A percentile compares a stretch with the other conserved stretches of the same genome.
These are phyloP conservation scores for Schizopora paradoxa DNA, from an alignment of 1,284 basidiomycete species.

Conservation along the genomic window DNA sequence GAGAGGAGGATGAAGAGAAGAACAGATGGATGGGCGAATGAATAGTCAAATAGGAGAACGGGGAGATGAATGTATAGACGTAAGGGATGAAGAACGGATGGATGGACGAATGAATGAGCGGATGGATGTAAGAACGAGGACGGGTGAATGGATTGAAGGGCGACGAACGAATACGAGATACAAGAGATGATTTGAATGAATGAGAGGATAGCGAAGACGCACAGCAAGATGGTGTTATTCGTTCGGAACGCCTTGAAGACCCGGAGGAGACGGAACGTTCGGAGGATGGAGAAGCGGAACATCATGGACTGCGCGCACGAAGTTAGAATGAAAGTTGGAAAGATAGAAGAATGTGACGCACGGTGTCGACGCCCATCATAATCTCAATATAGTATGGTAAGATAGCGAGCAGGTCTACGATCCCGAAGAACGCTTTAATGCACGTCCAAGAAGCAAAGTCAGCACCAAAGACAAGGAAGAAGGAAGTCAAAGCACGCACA, in stretches of 20 bases:
- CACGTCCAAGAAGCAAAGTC: conserved; percentile 3
- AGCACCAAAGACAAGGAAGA: conserved; percentile 1
- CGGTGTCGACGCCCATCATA: conserved; percentile 78
- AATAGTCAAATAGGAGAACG: too few relatives aligned
- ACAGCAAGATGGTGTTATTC: conserved; percentile 76
- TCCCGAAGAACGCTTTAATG: conserved; percentile 70
- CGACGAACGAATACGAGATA: background rate
- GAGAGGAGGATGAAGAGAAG: too few relatives aligned
- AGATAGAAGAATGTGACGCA: conserved; percentile 34
- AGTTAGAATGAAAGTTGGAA: background rate
- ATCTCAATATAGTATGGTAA: conserved; percentile 85
- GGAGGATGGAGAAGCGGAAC: conserved; percentile 83
- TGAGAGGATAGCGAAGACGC: conserved; percentile 27
- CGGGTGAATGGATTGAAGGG: too few relatives aligned
- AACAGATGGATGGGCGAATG: too few relatives aligned
- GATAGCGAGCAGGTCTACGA: conserved; percentile 81
- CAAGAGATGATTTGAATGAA: background rate
- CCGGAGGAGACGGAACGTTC: conserved; percentile 77
- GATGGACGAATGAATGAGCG: too few relatives aligned
- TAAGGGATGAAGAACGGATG: background rate
- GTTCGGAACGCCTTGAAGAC: conserved; percentile 87
- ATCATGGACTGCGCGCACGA: conserved; percentile 54
- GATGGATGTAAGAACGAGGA: too few relatives aligned
- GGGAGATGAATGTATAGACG: too few relatives aligned
- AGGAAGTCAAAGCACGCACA: conserved; percentile 47